phyloP scores from a whole-genome alignment of 75 land plant species.

The Larix kaempferi region DNA sequence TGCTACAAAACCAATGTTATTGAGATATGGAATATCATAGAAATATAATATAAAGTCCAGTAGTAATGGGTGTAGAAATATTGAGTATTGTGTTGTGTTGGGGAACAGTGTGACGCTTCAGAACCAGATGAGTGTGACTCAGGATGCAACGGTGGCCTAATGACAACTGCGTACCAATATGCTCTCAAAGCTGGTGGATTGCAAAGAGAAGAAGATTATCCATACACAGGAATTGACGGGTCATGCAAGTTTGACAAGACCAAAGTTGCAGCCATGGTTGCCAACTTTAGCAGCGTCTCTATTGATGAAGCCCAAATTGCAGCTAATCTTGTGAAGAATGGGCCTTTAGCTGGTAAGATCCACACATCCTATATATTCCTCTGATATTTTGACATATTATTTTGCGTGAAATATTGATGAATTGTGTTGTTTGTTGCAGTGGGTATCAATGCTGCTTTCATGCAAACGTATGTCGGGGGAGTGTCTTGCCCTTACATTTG shows the following conservation, averaged over 20 bases:
- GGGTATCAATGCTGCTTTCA: slow-evolving; percentile 62
- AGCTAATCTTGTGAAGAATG: slow-evolving; percentile 55
- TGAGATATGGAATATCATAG: no score
- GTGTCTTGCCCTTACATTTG: slow-evolving; percentile 66
- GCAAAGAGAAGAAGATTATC: slow-evolving; percentile 52
- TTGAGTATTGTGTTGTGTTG: neutral
- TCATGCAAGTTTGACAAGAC: slow-evolving; percentile 45
- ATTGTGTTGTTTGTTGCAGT: slow-evolving; percentile 25
- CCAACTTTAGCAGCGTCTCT: slow-evolving; percentile 54
- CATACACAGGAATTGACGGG: slow-evolving; percentile 56
- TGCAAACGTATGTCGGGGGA: slow-evolving; percentile 67
- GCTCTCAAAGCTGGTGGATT: slow-evolving; percentile 58
- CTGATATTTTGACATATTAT: no score
- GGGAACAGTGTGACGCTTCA: slow-evolving; percentile 47
- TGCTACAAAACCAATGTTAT: neutral
- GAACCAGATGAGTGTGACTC: slow-evolving; percentile 45
- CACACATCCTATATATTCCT: neutral
- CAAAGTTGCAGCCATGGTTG: slow-evolving; percentile 49
- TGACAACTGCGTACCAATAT: slow-evolving; percentile 69
- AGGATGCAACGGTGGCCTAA: slow-evolving; percentile 70
- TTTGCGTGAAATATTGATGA: no score
- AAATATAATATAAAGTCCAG: neutral
- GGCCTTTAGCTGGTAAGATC: slow-evolving; percentile 58
- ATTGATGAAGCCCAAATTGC: slow-evolving; percentile 66
- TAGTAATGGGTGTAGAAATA: neutral